These are phyloP conservation scores for Raddia guianensis DNA, from an alignment of 176 grass and related monocot genomes.

Conservation along the genomic window DNA sequence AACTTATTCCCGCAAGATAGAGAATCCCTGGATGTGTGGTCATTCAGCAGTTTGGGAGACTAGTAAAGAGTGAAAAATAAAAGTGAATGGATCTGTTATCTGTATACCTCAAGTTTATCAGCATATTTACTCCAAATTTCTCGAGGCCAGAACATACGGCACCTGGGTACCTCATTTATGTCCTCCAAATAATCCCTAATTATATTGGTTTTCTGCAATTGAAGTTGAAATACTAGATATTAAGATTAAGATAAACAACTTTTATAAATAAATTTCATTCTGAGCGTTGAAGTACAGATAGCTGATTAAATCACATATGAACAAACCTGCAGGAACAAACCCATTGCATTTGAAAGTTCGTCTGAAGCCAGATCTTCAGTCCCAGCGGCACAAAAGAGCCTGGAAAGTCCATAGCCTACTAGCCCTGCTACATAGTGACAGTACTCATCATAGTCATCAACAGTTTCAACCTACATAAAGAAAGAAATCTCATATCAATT, in stretches of 20 bases:
- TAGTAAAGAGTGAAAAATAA: constrained; percentile 2
- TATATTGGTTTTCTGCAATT: constrained; percentile 95
- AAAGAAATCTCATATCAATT: constrained; percentile 29
- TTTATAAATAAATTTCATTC: not conserved
- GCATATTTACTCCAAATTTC: constrained; percentile 98
- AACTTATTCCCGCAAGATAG: not conserved
- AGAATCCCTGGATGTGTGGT: not conserved
- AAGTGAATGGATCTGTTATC: not conserved
- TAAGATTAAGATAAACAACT: not conserved
- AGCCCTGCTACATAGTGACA: constrained; percentile 98
- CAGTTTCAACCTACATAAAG: constrained; percentile 76
- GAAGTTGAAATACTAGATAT: constrained; percentile 31
- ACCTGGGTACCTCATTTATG: constrained; percentile 94
- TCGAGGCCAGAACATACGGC: constrained; percentile 98
- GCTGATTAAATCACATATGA: not conserved
- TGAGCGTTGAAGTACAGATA: constrained; percentile 10
- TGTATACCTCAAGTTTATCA: constrained; percentile 82
- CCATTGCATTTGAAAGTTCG: constrained; percentile 88
- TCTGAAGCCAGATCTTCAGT: constrained; percentile 84
- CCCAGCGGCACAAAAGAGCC: constrained; percentile 80
- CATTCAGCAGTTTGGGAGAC: not conserved
- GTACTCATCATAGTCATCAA: constrained; percentile 88
- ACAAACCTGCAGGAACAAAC: constrained; percentile 93
- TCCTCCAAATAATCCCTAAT: constrained; percentile 99
- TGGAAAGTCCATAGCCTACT: constrained; percentile 93